Conservation (phyloP, 257 asterid species). For the Vinca minor region DNA sequence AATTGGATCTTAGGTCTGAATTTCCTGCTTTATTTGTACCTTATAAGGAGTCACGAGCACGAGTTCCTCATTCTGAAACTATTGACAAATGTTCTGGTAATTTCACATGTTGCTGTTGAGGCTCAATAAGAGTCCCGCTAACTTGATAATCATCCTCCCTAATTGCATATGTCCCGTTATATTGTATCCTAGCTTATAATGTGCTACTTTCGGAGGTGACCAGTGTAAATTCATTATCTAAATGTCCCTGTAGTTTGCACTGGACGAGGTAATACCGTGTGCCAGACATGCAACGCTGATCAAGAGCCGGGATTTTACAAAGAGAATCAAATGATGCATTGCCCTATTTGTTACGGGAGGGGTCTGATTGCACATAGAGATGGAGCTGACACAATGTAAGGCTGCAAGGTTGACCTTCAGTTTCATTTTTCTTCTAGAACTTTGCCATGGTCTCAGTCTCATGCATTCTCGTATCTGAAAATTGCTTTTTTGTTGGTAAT, state of each 20-base stretch:
- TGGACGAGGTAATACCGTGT: slow-evolving; percentile 61
- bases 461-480: neutral
- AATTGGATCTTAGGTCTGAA: slow-evolving; percentile 81
- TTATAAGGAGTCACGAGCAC: slow-evolving; percentile 48
- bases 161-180: neutral
- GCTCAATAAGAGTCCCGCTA: neutral
- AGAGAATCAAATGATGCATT: slow-evolving; percentile 62
- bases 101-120: neutral
- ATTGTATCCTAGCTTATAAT: neutral
- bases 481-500: neutral
- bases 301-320: slow-evolving; percentile 69
- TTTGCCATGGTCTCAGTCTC: neutral
- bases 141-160: neutral
- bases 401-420: slow-evolving; percentile 4
- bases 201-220: neutral
- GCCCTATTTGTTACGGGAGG: slow-evolving; percentile 69
- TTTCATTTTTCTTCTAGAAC: neutral
- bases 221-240: slow-evolving; percentile 6
- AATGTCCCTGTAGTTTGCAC: slow-evolving; percentile 43
- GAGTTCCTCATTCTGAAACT: slow-evolving; percentile 74
- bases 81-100: slow-evolving; percentile 76
- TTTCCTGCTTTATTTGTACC: slow-evolving; percentile 72
- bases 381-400: slow-evolving; percentile 92
- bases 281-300: slow-evolving; percentile 71
- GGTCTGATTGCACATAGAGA: slow-evolving; percentile 89